Percentiles rank a stretch among this genome's conserved stretches.
These are phyloP conservation scores for Arthrobotrys pseudoclavata DNA, from an alignment of 2,329 filamentous ascomycete genomes.

Conservation along the genomic window DNA sequence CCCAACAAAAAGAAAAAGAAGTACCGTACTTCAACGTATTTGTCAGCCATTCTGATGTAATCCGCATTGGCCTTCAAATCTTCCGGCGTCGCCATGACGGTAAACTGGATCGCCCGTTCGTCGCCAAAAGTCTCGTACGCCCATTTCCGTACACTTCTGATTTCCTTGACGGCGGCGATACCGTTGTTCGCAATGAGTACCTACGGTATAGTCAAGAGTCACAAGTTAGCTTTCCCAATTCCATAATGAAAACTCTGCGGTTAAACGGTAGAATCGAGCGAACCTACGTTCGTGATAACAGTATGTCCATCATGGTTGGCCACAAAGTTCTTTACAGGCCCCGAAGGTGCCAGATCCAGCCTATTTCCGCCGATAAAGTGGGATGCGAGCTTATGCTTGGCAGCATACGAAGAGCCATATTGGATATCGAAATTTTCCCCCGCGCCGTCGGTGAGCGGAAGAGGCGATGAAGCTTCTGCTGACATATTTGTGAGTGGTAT, in stretches of 20 bases:
- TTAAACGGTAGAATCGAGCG: neutral
- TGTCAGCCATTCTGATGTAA: slow-evolving; percentile 99
- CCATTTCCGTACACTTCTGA: slow-evolving; percentile 99
- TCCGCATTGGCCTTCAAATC: slow-evolving; percentile 97
- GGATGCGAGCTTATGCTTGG: slow-evolving; percentile 84
- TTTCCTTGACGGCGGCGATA: slow-evolving; percentile 99
- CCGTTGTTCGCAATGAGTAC: slow-evolving; percentile 99
- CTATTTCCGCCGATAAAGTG: slow-evolving; percentile 98
- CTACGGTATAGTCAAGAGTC: slow-evolving; percentile 69
- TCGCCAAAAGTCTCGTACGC: slow-evolving; percentile 99
- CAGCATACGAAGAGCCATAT: slow-evolving; percentile 76
- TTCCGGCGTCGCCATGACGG: slow-evolving; percentile 99
- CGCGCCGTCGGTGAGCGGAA: slow-evolving; percentile 29
- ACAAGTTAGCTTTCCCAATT: neutral
- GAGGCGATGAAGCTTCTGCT: slow-evolving; percentile 62
- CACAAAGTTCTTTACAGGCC: slow-evolving; percentile 97
- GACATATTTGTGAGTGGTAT: slow-evolving; percentile 65
- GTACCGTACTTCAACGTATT: slow-evolving; percentile 87
- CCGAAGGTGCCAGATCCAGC: slow-evolving; percentile 82
- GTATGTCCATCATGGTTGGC: slow-evolving; percentile 90
- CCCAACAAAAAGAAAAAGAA: neutral
- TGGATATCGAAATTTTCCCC: slow-evolving; percentile 66
- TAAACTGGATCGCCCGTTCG: slow-evolving; percentile 98
- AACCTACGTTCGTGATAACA: slow-evolving; percentile 93
- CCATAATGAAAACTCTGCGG: neutral